phyloP scores from a whole-genome alignment of 73 alveolate species.

The Vitrella brassicaformis region DNA sequence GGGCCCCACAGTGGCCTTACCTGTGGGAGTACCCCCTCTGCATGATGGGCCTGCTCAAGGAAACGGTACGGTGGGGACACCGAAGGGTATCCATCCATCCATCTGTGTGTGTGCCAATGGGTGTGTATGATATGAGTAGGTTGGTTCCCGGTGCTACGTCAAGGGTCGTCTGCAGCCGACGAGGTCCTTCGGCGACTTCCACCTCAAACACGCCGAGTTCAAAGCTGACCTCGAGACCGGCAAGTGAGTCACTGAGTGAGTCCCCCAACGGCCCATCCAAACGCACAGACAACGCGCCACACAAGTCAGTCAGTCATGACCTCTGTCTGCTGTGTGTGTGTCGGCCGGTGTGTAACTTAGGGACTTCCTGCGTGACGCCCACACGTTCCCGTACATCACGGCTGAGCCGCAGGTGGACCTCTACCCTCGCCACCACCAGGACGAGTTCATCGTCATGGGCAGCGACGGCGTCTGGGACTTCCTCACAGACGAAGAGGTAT shows the following conservation, averaged over 20 bases:
- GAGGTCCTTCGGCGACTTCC: slow-evolving; percentile 83
- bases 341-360: background rate
- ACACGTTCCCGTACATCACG: background rate
- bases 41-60: too few species aligned
- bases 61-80: too few species aligned
- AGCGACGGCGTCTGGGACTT: slow-evolving; percentile 50
- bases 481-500: slow-evolving; percentile 30
- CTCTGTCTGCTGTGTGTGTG: background rate
- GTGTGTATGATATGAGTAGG: background rate
- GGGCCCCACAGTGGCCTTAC: background rate
- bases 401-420: background rate
- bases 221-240: background rate
- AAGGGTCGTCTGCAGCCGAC: slow-evolving; percentile 89
- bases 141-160: slow-evolving; percentile 57
- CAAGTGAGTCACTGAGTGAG: background rate
- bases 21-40: background rate
- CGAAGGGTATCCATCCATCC: too few species aligned
- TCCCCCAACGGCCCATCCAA: too few species aligned
- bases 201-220: slow-evolving; percentile 60
- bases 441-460: slow-evolving; percentile 40
- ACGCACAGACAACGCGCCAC: background rate
- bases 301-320: background rate
- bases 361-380: background rate
- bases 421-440: background rate
- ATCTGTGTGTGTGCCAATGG: background rate